These are phyloP conservation scores for Zygosaccharomyces siamensis DNA, from an alignment of 805 yeast species.

Conservation along the genomic window DNA sequence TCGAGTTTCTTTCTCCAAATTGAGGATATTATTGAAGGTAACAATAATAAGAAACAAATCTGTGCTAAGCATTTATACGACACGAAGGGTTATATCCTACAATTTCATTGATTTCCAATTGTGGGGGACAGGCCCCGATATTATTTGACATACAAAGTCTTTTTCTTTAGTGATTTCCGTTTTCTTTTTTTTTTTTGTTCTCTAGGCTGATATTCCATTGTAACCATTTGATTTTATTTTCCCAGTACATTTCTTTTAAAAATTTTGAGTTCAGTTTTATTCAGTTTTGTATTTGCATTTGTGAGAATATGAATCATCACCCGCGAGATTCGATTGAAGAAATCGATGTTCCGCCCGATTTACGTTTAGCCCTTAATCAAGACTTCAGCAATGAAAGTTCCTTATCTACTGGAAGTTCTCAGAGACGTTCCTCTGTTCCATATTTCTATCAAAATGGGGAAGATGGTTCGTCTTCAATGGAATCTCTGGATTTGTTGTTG, in stretches of 20 bases:
- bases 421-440: constrained; percentile 1
- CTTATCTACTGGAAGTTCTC: constrained; percentile 1
- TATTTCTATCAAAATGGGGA: constrained; percentile 1
- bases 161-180: neutral
- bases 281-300: neutral
- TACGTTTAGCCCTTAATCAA: constrained; percentile 22
- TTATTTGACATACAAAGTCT: neutral
- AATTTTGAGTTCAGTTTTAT: neutral
- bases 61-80: neutral
- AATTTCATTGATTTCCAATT: neutral
- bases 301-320: constrained; percentile 8
- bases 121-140: neutral
- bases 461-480: constrained; percentile 33
- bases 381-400: constrained; percentile 3
- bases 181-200: neutral
- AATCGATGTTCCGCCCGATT: constrained; percentile 27
- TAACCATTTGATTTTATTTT: neutral
- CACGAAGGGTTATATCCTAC: neutral
- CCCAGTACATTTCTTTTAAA: neutral
- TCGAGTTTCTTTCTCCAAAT: constrained; percentile 1
- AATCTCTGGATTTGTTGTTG: constrained; percentile 36
- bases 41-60: neutral
- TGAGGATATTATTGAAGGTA: neutral
- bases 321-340: constrained; percentile 17
- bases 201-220: neutral